Evolutionary conservation across 2,329 filamentous ascomycete species (phyloP).

Genomic region (Alternaria novae-zelandiae): DNA sequence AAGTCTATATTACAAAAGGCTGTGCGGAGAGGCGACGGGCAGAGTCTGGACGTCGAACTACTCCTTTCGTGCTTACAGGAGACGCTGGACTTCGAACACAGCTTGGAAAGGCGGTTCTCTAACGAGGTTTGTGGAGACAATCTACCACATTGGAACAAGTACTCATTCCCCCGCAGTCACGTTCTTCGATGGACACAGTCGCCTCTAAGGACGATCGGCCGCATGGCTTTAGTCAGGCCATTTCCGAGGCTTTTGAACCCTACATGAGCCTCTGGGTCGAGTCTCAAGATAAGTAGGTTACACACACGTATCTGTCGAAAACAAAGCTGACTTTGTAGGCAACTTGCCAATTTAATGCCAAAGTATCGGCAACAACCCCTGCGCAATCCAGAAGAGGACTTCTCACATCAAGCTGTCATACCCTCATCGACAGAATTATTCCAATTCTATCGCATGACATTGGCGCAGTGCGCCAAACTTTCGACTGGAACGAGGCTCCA

Average conservation of each 20-base stretch:
- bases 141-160: not conserved
- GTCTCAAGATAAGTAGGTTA: conserved; percentile 76
- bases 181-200: conserved; percentile 87
- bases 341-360: conserved; percentile 82
- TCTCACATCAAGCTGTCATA: conserved; percentile 87
- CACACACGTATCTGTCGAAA: not conserved
- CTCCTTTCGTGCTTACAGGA: conserved; percentile 89
- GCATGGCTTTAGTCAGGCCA: conserved; percentile 83
- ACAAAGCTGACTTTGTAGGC: conserved; percentile 47
- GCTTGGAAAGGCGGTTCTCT: conserved; percentile 82
- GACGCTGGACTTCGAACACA: conserved; percentile 95
- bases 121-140: conserved; percentile 53
- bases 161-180: conserved; percentile 58
- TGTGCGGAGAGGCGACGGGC: conserved; percentile 77
- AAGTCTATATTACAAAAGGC: conserved; percentile 89
- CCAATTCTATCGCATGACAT: conserved; percentile 90
- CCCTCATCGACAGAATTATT: conserved; percentile 95
- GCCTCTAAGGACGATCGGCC: conserved; percentile 77
- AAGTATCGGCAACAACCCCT: conserved; percentile 85
- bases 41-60: conserved; percentile 86
- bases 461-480: conserved; percentile 94
- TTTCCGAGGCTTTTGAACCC: conserved; percentile 96
- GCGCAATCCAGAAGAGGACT: conserved; percentile 85
- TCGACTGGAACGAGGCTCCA: conserved; percentile 88
- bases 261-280: conserved; percentile 98